A percentile compares a stretch with the other conserved stretches of the same genome.
Evolutionary conservation across 1,284 basidiomycete genomes (phyloP).

Genomic region (Trichosporon coremiiforme): DNA sequence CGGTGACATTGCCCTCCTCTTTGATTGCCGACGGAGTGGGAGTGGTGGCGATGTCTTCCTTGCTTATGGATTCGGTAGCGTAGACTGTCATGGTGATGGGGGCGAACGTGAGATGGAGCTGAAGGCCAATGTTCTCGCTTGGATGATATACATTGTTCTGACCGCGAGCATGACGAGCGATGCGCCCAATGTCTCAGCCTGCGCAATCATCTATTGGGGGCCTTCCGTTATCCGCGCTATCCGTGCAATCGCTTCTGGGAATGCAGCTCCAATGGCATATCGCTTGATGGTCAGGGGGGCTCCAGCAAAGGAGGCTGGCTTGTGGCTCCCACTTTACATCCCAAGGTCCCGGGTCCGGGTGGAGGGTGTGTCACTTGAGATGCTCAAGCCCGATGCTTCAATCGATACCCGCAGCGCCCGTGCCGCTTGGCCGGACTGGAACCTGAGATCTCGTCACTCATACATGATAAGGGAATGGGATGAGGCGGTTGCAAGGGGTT

Average conservation of each 20-base stretch:
- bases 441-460: neutral
- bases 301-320: neutral
- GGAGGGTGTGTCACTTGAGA: neutral
- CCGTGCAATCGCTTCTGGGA: neutral
- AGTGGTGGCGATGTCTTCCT: neutral
- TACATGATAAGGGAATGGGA: neutral
- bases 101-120: neutral
- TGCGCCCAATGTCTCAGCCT: neutral
- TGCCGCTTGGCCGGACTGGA: neutral
- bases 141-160: neutral
- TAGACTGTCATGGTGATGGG: neutral
- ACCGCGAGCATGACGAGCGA: neutral
- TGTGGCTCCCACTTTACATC: slow-evolving; percentile 1
- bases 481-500: neutral
- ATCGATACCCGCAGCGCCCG: neutral
- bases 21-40: slow-evolving; percentile 16
- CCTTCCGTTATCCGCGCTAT: neutral
- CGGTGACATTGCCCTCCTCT: slow-evolving; percentile 24
- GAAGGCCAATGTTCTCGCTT: neutral
- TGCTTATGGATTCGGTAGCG: neutral
- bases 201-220: neutral
- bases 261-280: neutral
- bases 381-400: neutral
- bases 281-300: neutral
- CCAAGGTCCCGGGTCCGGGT: neutral